Conservation (phyloP, 768 basidiomycete genomes). For the Suillus alpinus region DNA sequence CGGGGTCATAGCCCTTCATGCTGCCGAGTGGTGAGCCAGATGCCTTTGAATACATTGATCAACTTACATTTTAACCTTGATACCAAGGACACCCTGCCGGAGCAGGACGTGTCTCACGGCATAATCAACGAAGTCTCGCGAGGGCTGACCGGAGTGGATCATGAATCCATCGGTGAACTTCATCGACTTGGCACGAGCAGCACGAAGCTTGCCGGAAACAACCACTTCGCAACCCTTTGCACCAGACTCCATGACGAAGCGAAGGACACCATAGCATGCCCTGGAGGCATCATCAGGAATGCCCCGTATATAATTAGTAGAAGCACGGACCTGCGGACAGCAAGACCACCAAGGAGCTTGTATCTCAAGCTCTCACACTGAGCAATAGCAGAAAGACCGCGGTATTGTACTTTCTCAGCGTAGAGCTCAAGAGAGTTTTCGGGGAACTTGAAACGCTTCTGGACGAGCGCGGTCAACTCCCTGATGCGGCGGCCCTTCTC, state of each 20-base stretch:
- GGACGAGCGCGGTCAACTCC: conserved; percentile 96
- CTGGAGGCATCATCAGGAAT: conserved; percentile 34
- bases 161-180: conserved; percentile 99
- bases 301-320: background rate
- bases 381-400: conserved; percentile 96
- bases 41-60: background rate
- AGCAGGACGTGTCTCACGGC: conserved; percentile 98
- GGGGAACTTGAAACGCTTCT: conserved; percentile 99
- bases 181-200: conserved; percentile 99
- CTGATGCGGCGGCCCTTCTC: conserved; percentile 99
- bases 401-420: conserved; percentile 98
- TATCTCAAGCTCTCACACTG: conserved; percentile 98
- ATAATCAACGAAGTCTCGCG: conserved; percentile 93
- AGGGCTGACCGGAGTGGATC: conserved; percentile 98
- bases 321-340: conserved; percentile 76
- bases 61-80: conserved; percentile 98
- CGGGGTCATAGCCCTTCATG: conserved; percentile 96
- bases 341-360: conserved; percentile 99
- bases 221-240: conserved; percentile 99
- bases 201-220: conserved; percentile 98
- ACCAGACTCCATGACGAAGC: conserved; percentile 99
- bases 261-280: conserved; percentile 99
- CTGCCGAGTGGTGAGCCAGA: conserved; percentile 38
- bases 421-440: conserved; percentile 98
- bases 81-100: conserved; percentile 97